Evolutionary conservation across 352 stramenopile species (phyloP), one percentile per base, ranked within the genome.

Genomic region (Globisporangium orthogonon): DNA sequence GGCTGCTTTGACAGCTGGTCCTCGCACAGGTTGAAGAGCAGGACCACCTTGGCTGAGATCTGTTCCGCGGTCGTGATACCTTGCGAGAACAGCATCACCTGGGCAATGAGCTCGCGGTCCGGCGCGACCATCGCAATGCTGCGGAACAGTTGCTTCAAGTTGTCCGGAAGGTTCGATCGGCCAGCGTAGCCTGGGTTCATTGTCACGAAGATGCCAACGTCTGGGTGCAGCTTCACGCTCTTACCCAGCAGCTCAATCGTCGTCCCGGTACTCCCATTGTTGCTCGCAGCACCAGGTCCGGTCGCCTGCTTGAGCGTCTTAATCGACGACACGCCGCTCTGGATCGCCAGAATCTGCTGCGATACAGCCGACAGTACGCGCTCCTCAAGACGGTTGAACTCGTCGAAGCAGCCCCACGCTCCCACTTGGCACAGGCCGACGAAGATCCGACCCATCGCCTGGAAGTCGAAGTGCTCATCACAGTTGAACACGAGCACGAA

Each of bases 401-500:
- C 98, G 76, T 99, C 98, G 65, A 99, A 99, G 67, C 97, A 99
- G 5, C 97, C 97, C 97, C 97, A 99, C 35, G 97, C 97, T 51
- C 97, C 97, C 46, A 99, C 97, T 88, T 99, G 97, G 55, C 97
- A 99, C 43, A 99, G 83, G 50, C 98, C 98, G 46, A 98, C 94
- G 69, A 99, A 99, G 61, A 99, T 98, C 31, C 97, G 85, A 33
- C 97, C 97, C 96, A 99, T 99, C 3, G 97, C 97, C 65, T 97
- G 95, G 75, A 99, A 99, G 71, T 99, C 98, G 70, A 99, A 99
- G 37, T 97, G 87, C 69, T 99, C 97, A 58, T 99, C 98, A 82
- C 98, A 99, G 74, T 99, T 99, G 82, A 99, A 99, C 28, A 99
- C 98, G 39, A 99, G 66, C 30, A 99, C 97, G 71, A 99, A 99